Percentiles rank a stretch among this genome's conserved stretches.
Conservation (phyloP, 2,329 filamentous ascomycete genomes). For the Malbranchea cinnamomea region DNA sequence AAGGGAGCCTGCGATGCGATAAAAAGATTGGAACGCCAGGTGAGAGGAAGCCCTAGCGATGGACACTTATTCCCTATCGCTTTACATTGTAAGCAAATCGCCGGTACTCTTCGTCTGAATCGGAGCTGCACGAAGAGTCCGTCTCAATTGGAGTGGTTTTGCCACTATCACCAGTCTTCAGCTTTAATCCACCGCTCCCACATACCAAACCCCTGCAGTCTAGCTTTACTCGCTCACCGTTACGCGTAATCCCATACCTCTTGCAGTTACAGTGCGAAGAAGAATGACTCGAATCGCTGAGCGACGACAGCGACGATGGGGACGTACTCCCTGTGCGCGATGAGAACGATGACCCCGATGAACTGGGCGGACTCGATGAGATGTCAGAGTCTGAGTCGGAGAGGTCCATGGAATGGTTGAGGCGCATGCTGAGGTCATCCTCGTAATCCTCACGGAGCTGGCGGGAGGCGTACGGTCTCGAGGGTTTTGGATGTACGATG, state of each 20-base stretch:
- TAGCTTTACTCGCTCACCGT: conserved; percentile 84
- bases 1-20: too few relatives aligned
- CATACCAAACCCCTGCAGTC: conserved; percentile 86
- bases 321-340: conserved; percentile 54
- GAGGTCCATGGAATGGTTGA: conserved; percentile 55
- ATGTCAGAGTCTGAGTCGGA: conserved; percentile 56
- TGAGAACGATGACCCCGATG: conserved; percentile 44
- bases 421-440: conserved; percentile 58
- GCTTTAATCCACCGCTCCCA: conserved; percentile 64
- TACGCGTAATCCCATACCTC: conserved; percentile 89
- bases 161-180: too few relatives aligned
- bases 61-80: too few relatives aligned
- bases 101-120: conserved; percentile 29
- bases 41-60: too few relatives aligned
- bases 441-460: conserved; percentile 75
- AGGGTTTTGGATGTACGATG: conserved; percentile 82
- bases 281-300: conserved; percentile 45
- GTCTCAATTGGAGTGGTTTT: conserved; percentile 31
- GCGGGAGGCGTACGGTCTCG: conserved; percentile 74
- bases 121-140: conserved; percentile 55
- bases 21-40: too few relatives aligned
- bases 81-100: too few relatives aligned
- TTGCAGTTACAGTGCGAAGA: conserved; percentile 78
- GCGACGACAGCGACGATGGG: conserved; percentile 46
- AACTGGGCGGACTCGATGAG: conserved; percentile 53